A percentile compares a stretch with the other conserved stretches of the same genome.
Evolutionary conservation across 2,329 filamentous ascomycete genomes (phyloP).

Genomic region (Penicillium sp.): DNA sequence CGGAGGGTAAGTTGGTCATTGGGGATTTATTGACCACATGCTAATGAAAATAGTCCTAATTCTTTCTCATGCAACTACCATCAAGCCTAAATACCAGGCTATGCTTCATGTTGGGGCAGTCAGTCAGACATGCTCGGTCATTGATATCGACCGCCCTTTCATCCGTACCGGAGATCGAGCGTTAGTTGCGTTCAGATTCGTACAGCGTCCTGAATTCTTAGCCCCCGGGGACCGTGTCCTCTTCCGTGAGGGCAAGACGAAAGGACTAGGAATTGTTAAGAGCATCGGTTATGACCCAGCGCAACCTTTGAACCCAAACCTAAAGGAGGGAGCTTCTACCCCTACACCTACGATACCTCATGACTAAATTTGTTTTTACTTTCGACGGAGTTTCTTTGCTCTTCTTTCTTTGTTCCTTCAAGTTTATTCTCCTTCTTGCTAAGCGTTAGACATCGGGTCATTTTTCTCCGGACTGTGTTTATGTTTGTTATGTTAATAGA

Average conservation of each 20-base stretch:
- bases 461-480: background rate
- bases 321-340: constrained; percentile 22
- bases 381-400: background rate
- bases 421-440: background rate
- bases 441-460: background rate
- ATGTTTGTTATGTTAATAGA: background rate
- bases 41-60: constrained; percentile 67
- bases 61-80: constrained; percentile 92
- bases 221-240: constrained; percentile 83
- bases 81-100: constrained; percentile 94
- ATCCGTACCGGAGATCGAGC: constrained; percentile 95
- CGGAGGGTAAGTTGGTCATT: constrained; percentile 59
- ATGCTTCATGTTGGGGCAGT: constrained; percentile 97
- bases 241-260: constrained; percentile 92
- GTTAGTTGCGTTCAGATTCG: constrained; percentile 88
- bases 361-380: background rate
- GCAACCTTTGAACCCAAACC: constrained; percentile 49
- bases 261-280: constrained; percentile 93
- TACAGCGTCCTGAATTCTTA: constrained; percentile 90
- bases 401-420: background rate
- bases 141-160: constrained; percentile 93
- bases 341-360: constrained; percentile 3
- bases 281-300: constrained; percentile 78
- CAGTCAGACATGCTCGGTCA: constrained; percentile 93
- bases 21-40: background rate